Conservation (phyloP, 441 rosid species). For the Pelargonium myrrhifolium region DNA sequence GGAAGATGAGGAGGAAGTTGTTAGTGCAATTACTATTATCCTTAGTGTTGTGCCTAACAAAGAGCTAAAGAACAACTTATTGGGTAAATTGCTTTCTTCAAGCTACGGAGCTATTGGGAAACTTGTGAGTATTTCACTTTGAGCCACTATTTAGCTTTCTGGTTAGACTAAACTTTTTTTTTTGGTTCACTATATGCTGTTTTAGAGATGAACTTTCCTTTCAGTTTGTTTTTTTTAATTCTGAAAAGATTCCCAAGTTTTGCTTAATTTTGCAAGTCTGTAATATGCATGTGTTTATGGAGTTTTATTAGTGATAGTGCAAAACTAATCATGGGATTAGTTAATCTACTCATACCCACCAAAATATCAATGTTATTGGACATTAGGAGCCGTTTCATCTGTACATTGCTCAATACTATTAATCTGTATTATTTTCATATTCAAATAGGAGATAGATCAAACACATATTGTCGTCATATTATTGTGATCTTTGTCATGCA, state of each 20-base stretch:
- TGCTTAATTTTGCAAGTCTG: not conserved
- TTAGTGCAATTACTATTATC: conserved; percentile 63
- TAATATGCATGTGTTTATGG: not conserved
- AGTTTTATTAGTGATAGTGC: not conserved
- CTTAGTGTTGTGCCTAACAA: conserved; percentile 59
- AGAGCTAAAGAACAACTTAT: conserved; percentile 70
- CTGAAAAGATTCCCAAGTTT: not conserved
- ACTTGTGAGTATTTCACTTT: conserved; percentile 54
- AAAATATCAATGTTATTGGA: not conserved
- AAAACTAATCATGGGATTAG: not conserved
- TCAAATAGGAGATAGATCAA: too few relatives aligned
- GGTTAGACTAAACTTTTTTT: not conserved
- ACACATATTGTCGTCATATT: too few relatives aligned
- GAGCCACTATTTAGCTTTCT: not conserved
- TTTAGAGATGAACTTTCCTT: not conserved
- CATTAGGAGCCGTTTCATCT: not conserved
- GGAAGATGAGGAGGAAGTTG: conserved; percentile 91
- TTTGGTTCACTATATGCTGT: not conserved
- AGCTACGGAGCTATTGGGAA: conserved; percentile 75
- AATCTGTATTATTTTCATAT: too few relatives aligned
- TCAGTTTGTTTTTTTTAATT: not conserved
- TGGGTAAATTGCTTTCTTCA: conserved; percentile 74
- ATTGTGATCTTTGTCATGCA: too few relatives aligned
- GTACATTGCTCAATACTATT: too few relatives aligned
- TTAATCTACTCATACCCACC: not conserved